These are phyloP conservation scores for Trichoderma virens DNA, from an alignment of 495 filamentous ascomycete genomes.

Conservation along the genomic window DNA sequence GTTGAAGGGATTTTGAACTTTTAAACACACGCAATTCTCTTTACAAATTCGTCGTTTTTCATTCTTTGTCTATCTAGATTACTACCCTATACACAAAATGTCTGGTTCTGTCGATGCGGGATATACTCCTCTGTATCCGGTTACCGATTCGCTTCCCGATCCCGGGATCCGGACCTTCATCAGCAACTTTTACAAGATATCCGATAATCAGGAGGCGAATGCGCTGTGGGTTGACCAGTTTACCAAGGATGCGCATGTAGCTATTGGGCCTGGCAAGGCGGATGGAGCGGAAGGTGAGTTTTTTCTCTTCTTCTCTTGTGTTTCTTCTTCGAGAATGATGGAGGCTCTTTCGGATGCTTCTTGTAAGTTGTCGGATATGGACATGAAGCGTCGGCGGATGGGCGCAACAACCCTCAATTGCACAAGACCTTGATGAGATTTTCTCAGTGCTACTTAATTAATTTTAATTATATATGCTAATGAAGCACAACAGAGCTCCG, in stretches of 20 bases:
- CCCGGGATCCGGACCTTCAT: conserved; percentile 18
- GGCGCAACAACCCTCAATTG: too few species aligned
- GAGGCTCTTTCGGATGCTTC: too few species aligned
- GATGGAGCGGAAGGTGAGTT: conserved; percentile 17
- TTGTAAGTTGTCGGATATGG: too few species aligned
- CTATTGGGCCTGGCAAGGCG: conserved; percentile 19
- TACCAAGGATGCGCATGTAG: conserved; percentile 16
- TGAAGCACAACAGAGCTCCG: neutral
- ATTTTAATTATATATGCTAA: neutral
- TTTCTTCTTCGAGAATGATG: neutral
- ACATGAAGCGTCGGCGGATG: too few species aligned
- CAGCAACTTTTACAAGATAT: conserved; percentile 21
- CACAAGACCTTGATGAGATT: too few species aligned
- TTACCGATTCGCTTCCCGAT: neutral
- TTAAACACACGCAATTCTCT: too few species aligned
- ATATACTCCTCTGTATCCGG: neutral
- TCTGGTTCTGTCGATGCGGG: neutral
- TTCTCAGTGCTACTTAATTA: too few species aligned
- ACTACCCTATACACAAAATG: neutral
- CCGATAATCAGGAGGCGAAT: conserved; percentile 19
- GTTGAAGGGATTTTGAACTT: too few species aligned
- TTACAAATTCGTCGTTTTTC: too few species aligned
- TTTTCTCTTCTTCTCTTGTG: neutral
- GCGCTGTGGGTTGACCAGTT: conserved; percentile 25
- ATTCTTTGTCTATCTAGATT: too few species aligned